Conservation (phyloP, 1,139 yeast species). For the Kurtzmaniella quercitrusa region DNA sequence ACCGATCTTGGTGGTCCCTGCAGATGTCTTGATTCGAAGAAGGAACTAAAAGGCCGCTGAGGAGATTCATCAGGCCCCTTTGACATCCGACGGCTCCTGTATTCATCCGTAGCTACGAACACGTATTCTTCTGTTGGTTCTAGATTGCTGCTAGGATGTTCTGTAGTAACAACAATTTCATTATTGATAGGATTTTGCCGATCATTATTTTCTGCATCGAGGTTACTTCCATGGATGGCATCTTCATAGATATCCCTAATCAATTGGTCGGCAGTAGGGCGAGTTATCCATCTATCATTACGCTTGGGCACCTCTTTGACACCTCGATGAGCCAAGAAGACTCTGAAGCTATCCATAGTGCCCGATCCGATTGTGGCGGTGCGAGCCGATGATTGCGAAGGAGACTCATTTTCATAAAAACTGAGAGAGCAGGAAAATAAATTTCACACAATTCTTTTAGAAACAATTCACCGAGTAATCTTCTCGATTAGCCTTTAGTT, state of each 20-base stretch:
- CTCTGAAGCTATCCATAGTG: not conserved
- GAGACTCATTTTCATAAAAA: not conserved
- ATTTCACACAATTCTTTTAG: not conserved
- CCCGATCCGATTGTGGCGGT: not conserved
- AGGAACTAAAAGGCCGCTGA: not conserved
- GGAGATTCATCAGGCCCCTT: slow-evolving; percentile 8
- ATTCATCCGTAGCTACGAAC: slow-evolving; percentile 11
- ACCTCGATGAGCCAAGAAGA: not conserved
- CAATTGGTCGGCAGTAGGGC: not conserved
- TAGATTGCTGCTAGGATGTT: not conserved
- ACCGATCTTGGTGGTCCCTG: slow-evolving; percentile 20
- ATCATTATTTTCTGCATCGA: not conserved
- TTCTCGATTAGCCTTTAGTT: too few species aligned
- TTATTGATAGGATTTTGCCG: not conserved
- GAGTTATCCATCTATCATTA: not conserved
- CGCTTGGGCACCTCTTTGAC: not conserved
- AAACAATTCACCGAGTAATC: not conserved
- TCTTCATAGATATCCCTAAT: not conserved
- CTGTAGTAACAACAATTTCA: not conserved
- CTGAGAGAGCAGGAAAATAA: not conserved
- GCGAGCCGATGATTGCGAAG: slow-evolving; percentile 1
- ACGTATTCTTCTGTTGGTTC: slow-evolving; percentile 7
- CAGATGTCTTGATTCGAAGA: not conserved
- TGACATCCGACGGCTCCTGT: slow-evolving; percentile 12
- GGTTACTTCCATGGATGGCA: not conserved